These are phyloP conservation scores for Suhomyces pyralidae DNA, from an alignment of 805 yeast genomes.

Conservation along the genomic window DNA sequence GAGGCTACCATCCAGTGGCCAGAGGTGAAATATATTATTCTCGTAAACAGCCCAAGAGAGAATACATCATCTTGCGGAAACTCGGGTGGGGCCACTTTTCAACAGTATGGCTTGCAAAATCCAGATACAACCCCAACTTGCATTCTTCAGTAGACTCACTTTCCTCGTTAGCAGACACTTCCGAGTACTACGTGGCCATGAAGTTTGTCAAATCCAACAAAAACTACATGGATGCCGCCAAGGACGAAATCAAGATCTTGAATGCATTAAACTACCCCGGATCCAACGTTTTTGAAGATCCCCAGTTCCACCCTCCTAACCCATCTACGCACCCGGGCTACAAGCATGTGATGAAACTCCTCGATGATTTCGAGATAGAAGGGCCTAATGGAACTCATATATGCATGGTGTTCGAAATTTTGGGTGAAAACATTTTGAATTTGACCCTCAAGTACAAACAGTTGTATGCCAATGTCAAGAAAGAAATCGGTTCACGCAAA, in stretches of 20 bases:
- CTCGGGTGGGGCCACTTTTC: conserved; percentile 74
- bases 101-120: conserved; percentile 63
- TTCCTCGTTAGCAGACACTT: conserved; percentile 8
- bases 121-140: conserved; percentile 14
- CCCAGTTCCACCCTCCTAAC: neutral
- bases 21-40: conserved; percentile 54
- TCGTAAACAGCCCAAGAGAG: conserved; percentile 30
- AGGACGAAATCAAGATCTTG: conserved; percentile 57
- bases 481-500: conserved; percentile 7
- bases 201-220: conserved; percentile 56
- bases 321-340: conserved; percentile 11
- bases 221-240: conserved; percentile 59
- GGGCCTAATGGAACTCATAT: conserved; percentile 67
- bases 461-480: conserved; percentile 28
- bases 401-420: conserved; percentile 64
- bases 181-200: conserved; percentile 53
- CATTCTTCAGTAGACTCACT: neutral
- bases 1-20: conserved; percentile 64
- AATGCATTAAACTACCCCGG: conserved; percentile 30
- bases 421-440: conserved; percentile 58
- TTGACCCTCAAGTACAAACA: conserved; percentile 47
- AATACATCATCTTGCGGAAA: conserved; percentile 50
- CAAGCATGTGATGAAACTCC: conserved; percentile 46
- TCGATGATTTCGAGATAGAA: conserved; percentile 52
- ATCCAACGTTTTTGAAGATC: conserved; percentile 4